Evolutionary conservation across 352 stramenopile species (phyloP), one percentile per base, ranked within the genome.

Genomic region (Phytophthora kernoviae): DNA sequence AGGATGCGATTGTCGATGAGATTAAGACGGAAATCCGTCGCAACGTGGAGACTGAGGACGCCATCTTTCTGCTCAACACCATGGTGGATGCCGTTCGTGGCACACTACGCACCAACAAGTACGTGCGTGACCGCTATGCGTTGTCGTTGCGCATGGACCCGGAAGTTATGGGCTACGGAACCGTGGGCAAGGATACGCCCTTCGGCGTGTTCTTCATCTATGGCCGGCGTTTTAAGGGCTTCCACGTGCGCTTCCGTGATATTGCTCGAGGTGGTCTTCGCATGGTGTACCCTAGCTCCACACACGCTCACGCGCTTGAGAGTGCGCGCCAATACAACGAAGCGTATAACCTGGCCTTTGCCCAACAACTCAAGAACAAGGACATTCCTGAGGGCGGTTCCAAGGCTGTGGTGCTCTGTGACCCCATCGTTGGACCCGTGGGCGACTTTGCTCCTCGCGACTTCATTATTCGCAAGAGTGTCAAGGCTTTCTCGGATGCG

Each of bases 151-250:
- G 87, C 30, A 68, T 95, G 66, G 81, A 95, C 65, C 80, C 84
- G 0, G 72, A 73, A 50, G 79, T 96, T 68, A 88, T 94, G 68
- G 86, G 84, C 30, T 88, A 91, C 65, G 83, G 85, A 40, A 90
- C 84, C 0, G 79, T 93, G 8, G 79, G 82, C 58, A 94, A 88
- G 70, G 90, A 98, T 57, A 84, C 87, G 10, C 97, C 97, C 11
- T 99, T 96, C 69, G 96, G 96, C 12, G 87, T 99, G 12, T 98
- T 99, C 72, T 99, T 98, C 73, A 95, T 96, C 54, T 97, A 98
- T 73, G 97, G 97, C 5, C 86, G 94, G 56, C 90, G 96, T 27
- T 99, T 99, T 82, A 98, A 89, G 69, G 84, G 84, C 39, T 94
- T 94, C 65, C 85, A 94, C 73, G 84, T 91, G 48, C 85, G 85